These are phyloP conservation scores for Fusarium pseudocircinatum DNA, from an alignment of 2,329 filamentous ascomycete genomes.

Conservation along the genomic window DNA sequence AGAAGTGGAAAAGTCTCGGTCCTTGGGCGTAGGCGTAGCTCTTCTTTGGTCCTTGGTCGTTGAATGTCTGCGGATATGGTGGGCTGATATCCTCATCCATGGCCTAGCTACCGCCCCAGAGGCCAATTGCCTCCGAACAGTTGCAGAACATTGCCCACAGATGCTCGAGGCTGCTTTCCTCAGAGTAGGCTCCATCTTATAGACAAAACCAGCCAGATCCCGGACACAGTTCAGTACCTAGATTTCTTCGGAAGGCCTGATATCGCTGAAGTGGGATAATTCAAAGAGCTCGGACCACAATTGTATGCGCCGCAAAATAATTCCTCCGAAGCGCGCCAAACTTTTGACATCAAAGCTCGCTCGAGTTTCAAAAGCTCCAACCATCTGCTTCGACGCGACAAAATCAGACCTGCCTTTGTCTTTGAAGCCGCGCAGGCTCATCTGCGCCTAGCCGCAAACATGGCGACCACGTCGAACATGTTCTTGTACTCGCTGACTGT, in stretches of 20 bases:
- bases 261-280: conserved; percentile 42
- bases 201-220: conserved; percentile 3
- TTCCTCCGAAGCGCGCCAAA: conserved; percentile 48
- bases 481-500: conserved; percentile 98
- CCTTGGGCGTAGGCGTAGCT: conserved; percentile 10
- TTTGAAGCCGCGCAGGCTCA: conserved; percentile 59
- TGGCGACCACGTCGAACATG: conserved; percentile 99
- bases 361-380: conserved; percentile 35
- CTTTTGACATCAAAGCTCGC: conserved; percentile 47
- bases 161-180: conserved; percentile 52
- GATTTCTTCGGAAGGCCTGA: conserved; percentile 24
- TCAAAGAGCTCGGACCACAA: conserved; percentile 46
- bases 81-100: conserved; percentile 44
- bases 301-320: conserved; percentile 47
- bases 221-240: conserved; percentile 14
- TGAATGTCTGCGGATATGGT: conserved; percentile 45
- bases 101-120: conserved; percentile 34
- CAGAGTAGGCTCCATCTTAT: conserved; percentile 53
- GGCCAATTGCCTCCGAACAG: conserved; percentile 46
- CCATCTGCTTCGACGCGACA: conserved; percentile 40
- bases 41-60: conserved; percentile 39
- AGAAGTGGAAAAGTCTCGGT: conserved; percentile 47
- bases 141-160: conserved; percentile 53
- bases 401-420: conserved; percentile 42
- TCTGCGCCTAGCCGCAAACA: conserved; percentile 64